These are phyloP conservation scores for Capsicum rhomboideum DNA, from an alignment of 257 asterid species.

Conservation along the genomic window DNA sequence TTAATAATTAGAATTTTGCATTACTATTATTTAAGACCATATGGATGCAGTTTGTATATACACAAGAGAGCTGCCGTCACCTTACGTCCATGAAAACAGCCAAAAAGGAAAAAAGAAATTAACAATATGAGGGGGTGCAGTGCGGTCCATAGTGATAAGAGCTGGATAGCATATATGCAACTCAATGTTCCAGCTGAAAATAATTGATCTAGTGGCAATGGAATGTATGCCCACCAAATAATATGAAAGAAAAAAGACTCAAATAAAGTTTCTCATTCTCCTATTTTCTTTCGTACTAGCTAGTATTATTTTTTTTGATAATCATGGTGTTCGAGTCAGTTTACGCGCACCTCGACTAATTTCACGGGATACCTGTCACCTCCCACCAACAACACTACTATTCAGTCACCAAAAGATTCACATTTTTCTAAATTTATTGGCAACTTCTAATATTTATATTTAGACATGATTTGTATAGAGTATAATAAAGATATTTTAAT, in stretches of 20 bases:
- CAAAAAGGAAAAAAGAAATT: neutral
- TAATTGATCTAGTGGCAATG: neutral
- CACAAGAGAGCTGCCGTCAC: neutral
- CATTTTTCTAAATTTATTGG: too few species aligned
- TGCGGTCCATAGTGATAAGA: neutral
- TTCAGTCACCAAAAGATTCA: too few species aligned
- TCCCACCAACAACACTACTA: too few species aligned
- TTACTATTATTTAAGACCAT: neutral
- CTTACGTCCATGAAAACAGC: neutral
- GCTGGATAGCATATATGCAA: neutral
- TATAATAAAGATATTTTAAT: too few species aligned
- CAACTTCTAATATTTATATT: too few species aligned
- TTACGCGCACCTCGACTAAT: too few species aligned
- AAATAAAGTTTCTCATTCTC: neutral
- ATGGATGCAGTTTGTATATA: neutral
- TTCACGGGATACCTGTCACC: too few species aligned
- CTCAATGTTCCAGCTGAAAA: neutral
- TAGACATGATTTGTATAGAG: too few species aligned
- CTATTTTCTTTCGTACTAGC: too few species aligned
- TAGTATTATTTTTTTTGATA: too few species aligned
- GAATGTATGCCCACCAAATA: neutral
- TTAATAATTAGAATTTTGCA: neutral
- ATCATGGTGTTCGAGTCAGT: too few species aligned
- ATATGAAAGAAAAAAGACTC: neutral
- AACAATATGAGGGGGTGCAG: neutral